phyloP scores from a whole-genome alignment of 371 early-diverging fungal genomes.

The Mortierella sp. region DNA sequence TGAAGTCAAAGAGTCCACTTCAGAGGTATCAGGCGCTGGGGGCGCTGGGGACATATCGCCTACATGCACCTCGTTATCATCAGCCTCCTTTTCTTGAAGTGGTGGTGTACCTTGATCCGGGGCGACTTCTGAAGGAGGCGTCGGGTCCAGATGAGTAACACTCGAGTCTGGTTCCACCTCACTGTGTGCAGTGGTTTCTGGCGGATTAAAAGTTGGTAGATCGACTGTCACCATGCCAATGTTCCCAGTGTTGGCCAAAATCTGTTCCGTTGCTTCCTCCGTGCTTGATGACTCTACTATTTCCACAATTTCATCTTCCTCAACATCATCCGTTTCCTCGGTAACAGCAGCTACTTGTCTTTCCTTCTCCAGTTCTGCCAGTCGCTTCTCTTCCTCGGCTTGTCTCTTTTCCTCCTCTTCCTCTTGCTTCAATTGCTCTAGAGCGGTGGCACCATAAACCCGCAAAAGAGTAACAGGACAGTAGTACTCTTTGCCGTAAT shows the following conservation, averaged over 20 bases:
- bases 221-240: too few species aligned
- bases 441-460: slow-evolving; percentile 92
- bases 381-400: slow-evolving; percentile 53
- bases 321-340: slow-evolving; percentile 27
- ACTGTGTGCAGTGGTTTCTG: too few species aligned
- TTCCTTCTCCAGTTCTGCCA: slow-evolving; percentile 36
- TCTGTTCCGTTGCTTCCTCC: background rate
- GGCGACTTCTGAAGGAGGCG: too few species aligned
- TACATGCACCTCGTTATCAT: too few species aligned
- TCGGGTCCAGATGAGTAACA: too few species aligned
- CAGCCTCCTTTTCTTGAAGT: too few species aligned
- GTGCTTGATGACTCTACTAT: background rate
- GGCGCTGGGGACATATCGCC: too few species aligned
- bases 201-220: too few species aligned
- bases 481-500: slow-evolving; percentile 93
- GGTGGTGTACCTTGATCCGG: too few species aligned
- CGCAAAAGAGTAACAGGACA: slow-evolving; percentile 91
- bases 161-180: too few species aligned
- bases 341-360: slow-evolving; percentile 42
- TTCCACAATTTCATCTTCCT: slow-evolving; percentile 17
- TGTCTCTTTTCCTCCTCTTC: slow-evolving; percentile 68
- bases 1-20: slow-evolving; percentile 2
- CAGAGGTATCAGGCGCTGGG: too few species aligned
- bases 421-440: slow-evolving; percentile 84
- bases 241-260: too few species aligned